phyloP scores from a whole-genome alignment of 805 yeast genomes.

The Pichia sporocuriosa region DNA sequence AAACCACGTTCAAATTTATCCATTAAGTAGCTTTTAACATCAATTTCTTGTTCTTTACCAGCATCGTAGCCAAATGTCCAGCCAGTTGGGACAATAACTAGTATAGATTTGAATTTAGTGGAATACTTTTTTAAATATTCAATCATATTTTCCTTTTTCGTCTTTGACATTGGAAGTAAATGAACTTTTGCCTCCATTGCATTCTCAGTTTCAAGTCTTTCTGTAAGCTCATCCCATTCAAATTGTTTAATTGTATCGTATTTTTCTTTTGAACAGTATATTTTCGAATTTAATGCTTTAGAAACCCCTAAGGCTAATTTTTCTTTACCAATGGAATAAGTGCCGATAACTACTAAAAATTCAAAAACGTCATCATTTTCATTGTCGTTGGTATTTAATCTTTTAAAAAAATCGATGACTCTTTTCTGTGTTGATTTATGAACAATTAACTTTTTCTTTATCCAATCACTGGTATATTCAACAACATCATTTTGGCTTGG shows the following conservation, averaged over 20 bases:
- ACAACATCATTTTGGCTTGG: constrained; percentile 74
- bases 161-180: constrained; percentile 60
- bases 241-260: constrained; percentile 40
- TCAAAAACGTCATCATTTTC: too few species aligned
- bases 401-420: constrained; percentile 33
- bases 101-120: constrained; percentile 46
- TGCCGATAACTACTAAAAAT: constrained; percentile 62
- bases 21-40: not conserved
- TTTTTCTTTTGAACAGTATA: constrained; percentile 46
- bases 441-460: constrained; percentile 25
- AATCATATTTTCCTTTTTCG: constrained; percentile 39
- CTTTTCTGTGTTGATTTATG: constrained; percentile 25
- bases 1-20: constrained; percentile 11
- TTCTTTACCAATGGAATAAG: constrained; percentile 92
- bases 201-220: constrained; percentile 34
- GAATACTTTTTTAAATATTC: constrained; percentile 44
- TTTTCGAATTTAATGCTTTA: constrained; percentile 42
- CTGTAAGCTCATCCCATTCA: constrained; percentile 37
- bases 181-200: constrained; percentile 55
- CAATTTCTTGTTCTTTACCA: not conserved
- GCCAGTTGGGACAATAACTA: constrained; percentile 86
- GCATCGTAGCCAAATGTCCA: constrained; percentile 56
- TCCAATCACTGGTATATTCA: constrained; percentile 47
- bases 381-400: constrained; percentile 6
- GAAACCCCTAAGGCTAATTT: constrained; percentile 67